Percentiles rank a stretch among this genome's conserved stretches.
Evolutionary conservation across 2,329 filamentous ascomycete genomes (phyloP).

Genomic region (Apiospora hydei): DNA sequence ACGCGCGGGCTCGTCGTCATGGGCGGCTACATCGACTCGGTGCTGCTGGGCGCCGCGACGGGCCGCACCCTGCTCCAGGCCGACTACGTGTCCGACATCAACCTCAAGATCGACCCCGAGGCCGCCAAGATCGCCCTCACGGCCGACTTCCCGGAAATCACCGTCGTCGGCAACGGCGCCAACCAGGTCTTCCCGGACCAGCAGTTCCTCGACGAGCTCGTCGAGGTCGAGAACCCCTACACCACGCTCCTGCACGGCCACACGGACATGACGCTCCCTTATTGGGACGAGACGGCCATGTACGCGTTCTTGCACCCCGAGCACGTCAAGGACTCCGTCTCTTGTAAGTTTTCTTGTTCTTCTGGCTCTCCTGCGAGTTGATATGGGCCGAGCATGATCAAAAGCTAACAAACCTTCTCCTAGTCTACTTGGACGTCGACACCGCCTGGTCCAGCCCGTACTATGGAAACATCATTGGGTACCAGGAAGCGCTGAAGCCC

Average conservation of each 20-base stretch:
- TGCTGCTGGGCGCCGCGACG: slow-evolving; percentile 40
- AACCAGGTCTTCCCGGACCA: slow-evolving; percentile 28
- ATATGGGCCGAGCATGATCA: not conserved
- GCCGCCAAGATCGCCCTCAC: slow-evolving; percentile 56
- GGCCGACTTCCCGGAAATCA: slow-evolving; percentile 54
- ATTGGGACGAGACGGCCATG: slow-evolving; percentile 37
- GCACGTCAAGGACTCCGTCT: slow-evolving; percentile 33
- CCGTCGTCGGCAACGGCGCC: slow-evolving; percentile 30
- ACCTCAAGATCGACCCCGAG: slow-evolving; percentile 59
- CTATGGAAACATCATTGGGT: slow-evolving; percentile 32
- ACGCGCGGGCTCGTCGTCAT: slow-evolving; percentile 57
- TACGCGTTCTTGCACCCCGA: slow-evolving; percentile 31
- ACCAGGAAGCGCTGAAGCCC: slow-evolving; percentile 29
- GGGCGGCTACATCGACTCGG: slow-evolving; percentile 57
- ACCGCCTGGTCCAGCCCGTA: slow-evolving; percentile 31
- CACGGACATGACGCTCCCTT: slow-evolving; percentile 31
- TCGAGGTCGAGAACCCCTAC: slow-evolving; percentile 33
- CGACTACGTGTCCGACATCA: slow-evolving; percentile 46
- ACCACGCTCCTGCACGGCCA: slow-evolving; percentile 29
- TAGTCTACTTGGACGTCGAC: slow-evolving; percentile 34
- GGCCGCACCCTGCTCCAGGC: slow-evolving; percentile 33
- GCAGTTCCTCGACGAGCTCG: slow-evolving; percentile 31
- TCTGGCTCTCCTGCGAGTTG: not conserved
- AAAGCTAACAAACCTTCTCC: not conserved
- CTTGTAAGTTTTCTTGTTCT: slow-evolving; percentile 29